Base-by-base conservation (phyloP, 2,329 filamentous ascomycete species). In the Paracorniculantispora psalliotae region DNA sequence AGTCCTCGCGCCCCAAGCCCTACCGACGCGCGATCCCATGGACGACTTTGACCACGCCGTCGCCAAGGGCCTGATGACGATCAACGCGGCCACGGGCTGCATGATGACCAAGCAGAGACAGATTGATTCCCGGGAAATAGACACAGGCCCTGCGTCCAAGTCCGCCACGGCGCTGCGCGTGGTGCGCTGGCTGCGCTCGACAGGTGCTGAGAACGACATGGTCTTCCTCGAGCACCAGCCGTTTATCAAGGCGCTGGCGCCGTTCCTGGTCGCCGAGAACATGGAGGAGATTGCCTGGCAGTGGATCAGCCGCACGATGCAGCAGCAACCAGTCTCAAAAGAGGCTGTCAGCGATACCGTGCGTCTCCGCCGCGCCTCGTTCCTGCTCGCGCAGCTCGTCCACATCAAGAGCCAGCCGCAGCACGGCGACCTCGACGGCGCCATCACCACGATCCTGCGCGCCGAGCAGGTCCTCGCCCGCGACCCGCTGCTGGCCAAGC, bases 31-130 rank as follows among this genome's bases (percentile, higher is more conserved):
- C 30, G 76, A 80, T 46, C 81, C 79, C 3, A 79, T 82, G 72
- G 75, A 80, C 41, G 75, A 85, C 3, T 86, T 86, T 61, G 77
- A 83, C 62, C 74, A 77, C 59, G 83, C 82, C 19, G 81, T 82
- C 2, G 75, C 79, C 13, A 77, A 75, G 65, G 81, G 81, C 39
- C 74, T 85, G 64, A 84, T 86, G 82, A 84, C 76, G 4, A 66
- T 77, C 1, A 72, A 73, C 41, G 76, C 80, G 1, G 83, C 83
- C 0, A 77, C 77, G 1, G 83, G 83, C 13, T 84, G 81, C 60
- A 72, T 86, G 55, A 69, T 76, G 30, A 75, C 78, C 17, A 78
- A 83, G 64, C 69, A 71, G 33, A 72, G 75, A 41, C 73, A 77
- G 21, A 71, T 80, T 65, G 74, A 63, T 67, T 72, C 43, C 64